Conservation (phyloP, 805 yeast genomes). For the Lachancea sp. region DNA sequence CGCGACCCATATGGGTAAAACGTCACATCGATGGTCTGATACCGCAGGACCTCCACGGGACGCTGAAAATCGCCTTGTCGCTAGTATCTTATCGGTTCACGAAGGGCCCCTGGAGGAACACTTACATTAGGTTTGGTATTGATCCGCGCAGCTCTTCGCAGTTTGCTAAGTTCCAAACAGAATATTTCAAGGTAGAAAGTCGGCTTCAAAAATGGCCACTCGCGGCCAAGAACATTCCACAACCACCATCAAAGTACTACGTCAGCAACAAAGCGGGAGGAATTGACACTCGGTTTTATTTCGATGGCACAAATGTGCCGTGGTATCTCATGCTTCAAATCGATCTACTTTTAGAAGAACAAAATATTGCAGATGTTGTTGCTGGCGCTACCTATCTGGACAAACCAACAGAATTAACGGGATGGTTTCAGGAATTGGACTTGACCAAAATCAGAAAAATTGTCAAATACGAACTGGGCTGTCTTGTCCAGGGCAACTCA, state of each 20-base stretch:
- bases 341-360: slow-evolving; percentile 65
- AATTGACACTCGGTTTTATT: slow-evolving; percentile 46
- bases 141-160: slow-evolving; percentile 58
- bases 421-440: slow-evolving; percentile 69
- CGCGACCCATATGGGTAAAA: slow-evolving; percentile 82
- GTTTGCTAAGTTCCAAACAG: slow-evolving; percentile 71
- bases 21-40: slow-evolving; percentile 56
- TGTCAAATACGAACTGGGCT: slow-evolving; percentile 63
- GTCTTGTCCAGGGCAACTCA: slow-evolving; percentile 46
- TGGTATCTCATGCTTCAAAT: slow-evolving; percentile 67
- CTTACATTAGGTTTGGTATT: slow-evolving; percentile 70
- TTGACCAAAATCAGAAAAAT: slow-evolving; percentile 61
- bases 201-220: slow-evolving; percentile 21
- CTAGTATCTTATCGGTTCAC: slow-evolving; percentile 74
- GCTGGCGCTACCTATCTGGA: slow-evolving; percentile 49
- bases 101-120: slow-evolving; percentile 93
- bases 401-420: slow-evolving; percentile 37
- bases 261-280: slow-evolving; percentile 30
- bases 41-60: slow-evolving; percentile 36
- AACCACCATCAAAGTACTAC: slow-evolving; percentile 29
- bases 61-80: slow-evolving; percentile 73
- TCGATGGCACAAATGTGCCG: slow-evolving; percentile 69
- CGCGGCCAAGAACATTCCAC: slow-evolving; percentile 28
- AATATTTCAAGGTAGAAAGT: slow-evolving; percentile 52
- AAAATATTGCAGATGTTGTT: slow-evolving; percentile 45